Evolutionary conservation across 305 asterid genomes (phyloP), one percentile per base, ranked within the genome.

Genomic region (Andrographis paniculata): DNA sequence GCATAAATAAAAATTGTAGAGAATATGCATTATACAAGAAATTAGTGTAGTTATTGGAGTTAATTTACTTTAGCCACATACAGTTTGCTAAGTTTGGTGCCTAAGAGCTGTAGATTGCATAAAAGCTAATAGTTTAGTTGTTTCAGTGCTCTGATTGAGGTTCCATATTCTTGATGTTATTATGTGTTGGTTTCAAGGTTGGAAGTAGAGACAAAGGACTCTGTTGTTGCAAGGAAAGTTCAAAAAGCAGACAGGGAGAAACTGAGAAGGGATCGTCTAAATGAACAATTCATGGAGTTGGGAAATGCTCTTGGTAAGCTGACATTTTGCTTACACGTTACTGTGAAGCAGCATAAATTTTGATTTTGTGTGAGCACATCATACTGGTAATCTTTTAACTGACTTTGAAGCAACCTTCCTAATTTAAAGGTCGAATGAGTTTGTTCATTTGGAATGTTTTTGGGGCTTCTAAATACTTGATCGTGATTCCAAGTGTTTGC

Each of bases 201-300:
- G 69, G 97, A 78, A 66, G 59, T 75, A 55, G 95, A 79, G 66
- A 28, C 58, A 9, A 84, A 66, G 68, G 85, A 75, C 65, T 50
- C 84, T 46, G 43, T 58, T 56, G 62, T 80, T 57, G 82, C 95
- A 45, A 77, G 97, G 66, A 84, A 80, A 76, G 80, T 79, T 45
- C 95, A 84, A 56, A 88, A 88, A 45, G 97, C 97, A 49, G 97
- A 84, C 55, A 89, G 95, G 13, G 97, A 84, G 74, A 84, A 73
- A 64, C 62, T 88, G 67, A 75, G 97, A 80, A 79, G 97, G 77
- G 97, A 88, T 72, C 95, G 94, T 39, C 64, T 84, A 55, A 88
- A 88, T 56, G 95, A 82, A 56, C 97, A 88, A 58, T 88, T 84
- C 66, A 45, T 46, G 36, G 97, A 88, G 62, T 59, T 88, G 73